phyloP scores from a whole-genome alignment of 202 grass and related monocot genomes.

The Schoenoplectus triqueter region DNA sequence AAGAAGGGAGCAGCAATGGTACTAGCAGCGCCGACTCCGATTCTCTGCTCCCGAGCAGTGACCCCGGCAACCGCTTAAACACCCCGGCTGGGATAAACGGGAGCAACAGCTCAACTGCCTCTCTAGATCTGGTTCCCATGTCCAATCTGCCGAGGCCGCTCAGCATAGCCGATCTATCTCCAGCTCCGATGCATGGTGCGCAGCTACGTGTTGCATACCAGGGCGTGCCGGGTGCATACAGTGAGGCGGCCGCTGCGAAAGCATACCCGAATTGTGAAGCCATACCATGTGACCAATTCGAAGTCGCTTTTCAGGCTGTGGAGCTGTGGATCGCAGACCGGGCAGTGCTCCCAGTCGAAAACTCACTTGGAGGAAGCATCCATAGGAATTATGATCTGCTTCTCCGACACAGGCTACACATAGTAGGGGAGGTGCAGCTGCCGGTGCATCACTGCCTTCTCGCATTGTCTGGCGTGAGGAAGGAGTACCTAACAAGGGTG shows the following conservation, averaged over 20 bases:
- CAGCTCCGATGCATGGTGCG: slow-evolving; percentile 70
- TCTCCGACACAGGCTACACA: slow-evolving; percentile 84
- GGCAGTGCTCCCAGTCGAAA: slow-evolving; percentile 84
- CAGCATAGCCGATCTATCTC: slow-evolving; percentile 72
- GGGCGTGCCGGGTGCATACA: slow-evolving; percentile 81
- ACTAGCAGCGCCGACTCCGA: neutral
- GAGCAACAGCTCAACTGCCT: neutral
- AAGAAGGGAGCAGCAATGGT: neutral
- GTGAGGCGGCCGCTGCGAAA: slow-evolving; percentile 68
- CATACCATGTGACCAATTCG: slow-evolving; percentile 91
- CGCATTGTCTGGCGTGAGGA: slow-evolving; percentile 63
- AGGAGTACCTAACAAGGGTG: slow-evolving; percentile 71
- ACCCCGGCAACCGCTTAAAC: slow-evolving; percentile 35
- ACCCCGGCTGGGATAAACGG: slow-evolving; percentile 11
- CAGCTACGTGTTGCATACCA: slow-evolving; percentile 87
- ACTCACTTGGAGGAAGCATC: slow-evolving; percentile 88
- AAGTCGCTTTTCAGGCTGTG: slow-evolving; percentile 89
- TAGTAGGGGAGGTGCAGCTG: slow-evolving; percentile 91
- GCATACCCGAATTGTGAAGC: slow-evolving; percentile 83
- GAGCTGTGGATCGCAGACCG: slow-evolving; percentile 93
- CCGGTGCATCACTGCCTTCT: slow-evolving; percentile 97
- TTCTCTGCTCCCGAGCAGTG: neutral
- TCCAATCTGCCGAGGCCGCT: slow-evolving; percentile 66
- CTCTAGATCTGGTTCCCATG: slow-evolving; percentile 59
- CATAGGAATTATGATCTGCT: slow-evolving; percentile 95